Base-by-base conservation (phyloP, 345 rosid genomes). In the Sonneratia alba region DNA sequence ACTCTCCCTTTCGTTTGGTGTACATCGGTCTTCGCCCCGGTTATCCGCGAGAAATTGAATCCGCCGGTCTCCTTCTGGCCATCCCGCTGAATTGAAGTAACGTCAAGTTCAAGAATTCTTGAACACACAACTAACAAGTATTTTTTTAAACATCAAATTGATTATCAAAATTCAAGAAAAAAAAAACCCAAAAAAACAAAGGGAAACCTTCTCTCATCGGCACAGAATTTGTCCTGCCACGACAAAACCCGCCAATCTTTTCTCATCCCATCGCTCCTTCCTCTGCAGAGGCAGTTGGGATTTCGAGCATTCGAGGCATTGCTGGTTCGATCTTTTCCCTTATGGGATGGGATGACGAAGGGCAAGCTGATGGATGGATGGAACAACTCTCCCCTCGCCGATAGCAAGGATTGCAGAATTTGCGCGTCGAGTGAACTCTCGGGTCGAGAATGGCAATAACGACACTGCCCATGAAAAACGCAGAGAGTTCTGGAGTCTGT, bases 401-500 rank as follows among this genome's bases (percentile, higher is more conserved):
- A 65, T 27, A 16, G 14, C 53, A 3, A 4, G 16, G 53, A 12
- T 48, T 14, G 13, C 49, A 7, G 9, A 45, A 45, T 45, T 7
- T 45, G 9, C 49, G 47, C 47, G 0, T 10, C 13, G 49, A 10
- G 9, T 45, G 49, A 45, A 45, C 9, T 27, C 32, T 27, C 32
- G 32, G 0, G 32, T 27, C 32, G 32, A 27, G 0, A 27, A 27
- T 27, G 32, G 32, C 32, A 27, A 27, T 27, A 27, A 27, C 32
- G 32, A 27, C 32, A 27, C 32, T 27, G 32, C 32, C 32, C 70
- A 79, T 81, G 87, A 79, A 71, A 76, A 48, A 61, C 70, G 62
- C 72, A 19, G 71, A 68, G 71, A 68, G 76, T 27, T 27, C 32
- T 27, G 32, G 32, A 27, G 32, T 27, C 32, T 1, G n/a, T n/a